Percentiles rank a stretch among this genome's conserved stretches.
These are phyloP conservation scores for Hanseniaspora lachancei DNA, from an alignment of 805 yeast species.

Conservation along the genomic window DNA sequence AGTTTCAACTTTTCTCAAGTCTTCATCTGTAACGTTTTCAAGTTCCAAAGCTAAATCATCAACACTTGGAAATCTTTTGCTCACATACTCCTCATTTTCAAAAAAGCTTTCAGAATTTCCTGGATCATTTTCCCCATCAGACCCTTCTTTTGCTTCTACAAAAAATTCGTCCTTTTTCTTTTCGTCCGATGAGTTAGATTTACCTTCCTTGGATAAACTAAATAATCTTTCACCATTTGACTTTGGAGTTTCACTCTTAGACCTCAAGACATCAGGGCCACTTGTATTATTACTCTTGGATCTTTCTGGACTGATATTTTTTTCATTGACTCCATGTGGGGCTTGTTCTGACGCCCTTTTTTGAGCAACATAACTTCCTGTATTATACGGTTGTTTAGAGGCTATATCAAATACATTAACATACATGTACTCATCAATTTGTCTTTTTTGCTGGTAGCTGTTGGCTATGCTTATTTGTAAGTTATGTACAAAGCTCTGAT, in stretches of 20 bases:
- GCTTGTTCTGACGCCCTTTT: neutral
- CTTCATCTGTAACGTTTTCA: neutral
- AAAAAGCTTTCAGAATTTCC: neutral
- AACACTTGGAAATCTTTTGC: slow-evolving; percentile 10
- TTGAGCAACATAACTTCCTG: slow-evolving; percentile 11
- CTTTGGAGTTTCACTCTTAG: neutral
- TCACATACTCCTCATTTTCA: neutral
- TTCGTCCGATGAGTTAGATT: neutral
- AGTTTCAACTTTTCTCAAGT: neutral
- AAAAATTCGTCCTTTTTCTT: neutral
- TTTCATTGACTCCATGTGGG: neutral
- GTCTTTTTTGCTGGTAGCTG: slow-evolving; percentile 21
- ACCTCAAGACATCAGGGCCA: slow-evolving; percentile 27
- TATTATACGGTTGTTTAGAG: slow-evolving; percentile 22
- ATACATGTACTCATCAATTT: slow-evolving; percentile 20
- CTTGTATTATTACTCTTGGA: slow-evolving; percentile 29
- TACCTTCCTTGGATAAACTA: slow-evolving; percentile 14
- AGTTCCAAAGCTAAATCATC: slow-evolving; percentile 2
- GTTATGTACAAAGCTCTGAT: slow-evolving; percentile 29
- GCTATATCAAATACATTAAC: slow-evolving; percentile 23
- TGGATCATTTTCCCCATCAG: neutral
- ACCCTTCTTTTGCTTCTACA: neutral
- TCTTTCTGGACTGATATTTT: slow-evolving; percentile 20
- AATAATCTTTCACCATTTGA: slow-evolving; percentile 13
- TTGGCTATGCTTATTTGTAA: slow-evolving; percentile 22